A percentile compares a stretch with the other conserved stretches of the same genome.
phyloP scores from a whole-genome alignment of 352 stramenopile genomes.

The Lagenidium giganteum region DNA sequence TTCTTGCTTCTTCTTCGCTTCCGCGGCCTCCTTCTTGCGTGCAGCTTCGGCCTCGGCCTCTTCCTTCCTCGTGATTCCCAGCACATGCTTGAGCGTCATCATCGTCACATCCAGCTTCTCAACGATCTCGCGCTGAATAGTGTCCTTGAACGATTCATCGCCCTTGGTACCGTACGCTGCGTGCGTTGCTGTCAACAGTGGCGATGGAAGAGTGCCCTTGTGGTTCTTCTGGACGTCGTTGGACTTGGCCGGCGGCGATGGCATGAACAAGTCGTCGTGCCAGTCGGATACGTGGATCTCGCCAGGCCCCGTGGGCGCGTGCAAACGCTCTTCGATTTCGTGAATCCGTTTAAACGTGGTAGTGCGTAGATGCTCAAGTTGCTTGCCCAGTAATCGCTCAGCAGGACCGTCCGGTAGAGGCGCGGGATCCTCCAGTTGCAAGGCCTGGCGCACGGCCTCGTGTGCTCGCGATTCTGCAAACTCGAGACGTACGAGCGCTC shows the following conservation, averaged over 20 bases:
- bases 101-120: constrained; percentile 67
- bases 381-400: not conserved
- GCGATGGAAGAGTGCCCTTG: too few species aligned
- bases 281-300: constrained; percentile 14
- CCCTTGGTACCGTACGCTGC: not conserved
- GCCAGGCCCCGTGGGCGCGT: too few species aligned
- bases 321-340: constrained; percentile 28
- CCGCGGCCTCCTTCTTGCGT: constrained; percentile 5
- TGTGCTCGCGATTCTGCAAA: constrained; percentile 9
- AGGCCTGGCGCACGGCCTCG: not conserved
- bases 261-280: constrained; percentile 20
- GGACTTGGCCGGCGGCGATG: too few species aligned
- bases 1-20: constrained; percentile 13
- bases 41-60: constrained; percentile 21
- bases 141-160: constrained; percentile 17
- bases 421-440: constrained; percentile 1
- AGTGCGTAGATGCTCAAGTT: constrained; percentile 18
- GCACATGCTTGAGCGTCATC: constrained; percentile 47
- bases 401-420: not conserved
- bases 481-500: constrained; percentile 35
- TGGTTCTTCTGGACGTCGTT: too few species aligned
- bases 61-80: constrained; percentile 46
- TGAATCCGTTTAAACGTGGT: constrained; percentile 17
- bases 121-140: constrained; percentile 40
- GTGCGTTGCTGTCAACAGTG: not conserved